Evolutionary conservation across 345 rosid species (phyloP), one percentile per base, ranked within the genome.

Genomic region (Rhodamnia argentea): DNA sequence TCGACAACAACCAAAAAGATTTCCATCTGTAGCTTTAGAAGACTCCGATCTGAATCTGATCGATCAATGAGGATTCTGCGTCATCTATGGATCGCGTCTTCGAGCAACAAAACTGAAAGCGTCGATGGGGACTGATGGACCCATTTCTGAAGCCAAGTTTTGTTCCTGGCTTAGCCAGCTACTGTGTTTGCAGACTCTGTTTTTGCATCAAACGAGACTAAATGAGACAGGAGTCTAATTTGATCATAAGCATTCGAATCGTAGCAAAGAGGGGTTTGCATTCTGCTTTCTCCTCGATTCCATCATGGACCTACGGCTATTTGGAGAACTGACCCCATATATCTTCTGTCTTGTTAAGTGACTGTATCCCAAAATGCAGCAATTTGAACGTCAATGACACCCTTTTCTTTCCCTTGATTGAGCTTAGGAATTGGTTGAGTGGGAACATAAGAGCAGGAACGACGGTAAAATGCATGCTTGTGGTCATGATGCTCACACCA

Each of bases 391-490:
- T 32, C 76, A 15, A 40, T 64, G 37, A 52, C n/a, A 2, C 12
- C 52, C 54, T 22, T 29, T 29, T 64, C 40, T 20, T 23, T 13
- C 32, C 15, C 42, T 50, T 44, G 15, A 54, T 14, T 44, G 81
- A 56, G 60, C 23, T 82, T 84, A 93, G 93, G 93, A 93, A 90
- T 40, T 89, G 84, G 91, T 93, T 5, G 91, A 91, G 15, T 91
- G 91, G 92, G 91, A 89, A 57, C 86, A 90, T 52, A 91, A 92
- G 85, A 92, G 93, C 89, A 93, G 88, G 88, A 84, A 22, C 52
- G 44, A 86, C 16, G 93, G 93, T n/a, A 91, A 92, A 89, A 92
- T 92, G 95, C 95, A 92, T 84, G 95, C 95, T n/a, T 92, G 95
- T 83, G 93, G 93, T 42, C 95, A 92, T 52, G 95, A 93, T 59